A percentile compares a stretch with the other conserved stretches of the same genome.
These are phyloP conservation scores for Penicillium lagena DNA, from an alignment of 495 filamentous ascomycete genomes.

Conservation along the genomic window DNA sequence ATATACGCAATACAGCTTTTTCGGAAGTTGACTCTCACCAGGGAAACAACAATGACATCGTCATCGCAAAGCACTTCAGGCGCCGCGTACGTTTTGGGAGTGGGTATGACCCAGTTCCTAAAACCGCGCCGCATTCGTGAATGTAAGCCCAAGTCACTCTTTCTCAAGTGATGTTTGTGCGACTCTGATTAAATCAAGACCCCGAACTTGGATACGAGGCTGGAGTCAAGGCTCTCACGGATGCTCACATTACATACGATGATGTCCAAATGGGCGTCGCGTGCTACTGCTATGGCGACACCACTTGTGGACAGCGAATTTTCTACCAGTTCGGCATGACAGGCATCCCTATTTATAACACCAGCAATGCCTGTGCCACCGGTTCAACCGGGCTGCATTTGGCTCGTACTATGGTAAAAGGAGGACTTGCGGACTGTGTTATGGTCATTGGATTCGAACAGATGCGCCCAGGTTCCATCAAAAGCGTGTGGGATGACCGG, in stretches of 20 bases:
- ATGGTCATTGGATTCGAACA: constrained; percentile 97
- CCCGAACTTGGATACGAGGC: constrained; percentile 84
- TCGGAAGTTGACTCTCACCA: too few relatives aligned
- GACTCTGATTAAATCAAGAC: too few relatives aligned
- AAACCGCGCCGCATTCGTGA: constrained; percentile 84
- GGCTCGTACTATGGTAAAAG: constrained; percentile 71
- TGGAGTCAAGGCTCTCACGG: constrained; percentile 89
- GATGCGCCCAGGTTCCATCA: constrained; percentile 87
- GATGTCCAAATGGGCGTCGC: constrained; percentile 94
- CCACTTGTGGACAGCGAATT: constrained; percentile 89
- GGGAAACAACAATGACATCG: too few relatives aligned
- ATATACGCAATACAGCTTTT: too few relatives aligned
- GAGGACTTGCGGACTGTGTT: constrained; percentile 77
- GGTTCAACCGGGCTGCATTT: constrained; percentile 83
- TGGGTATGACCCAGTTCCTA: constrained; percentile 99
- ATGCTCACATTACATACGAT: constrained; percentile 93
- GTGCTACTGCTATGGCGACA: constrained; percentile 96
- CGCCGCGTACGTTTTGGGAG: constrained; percentile 83
- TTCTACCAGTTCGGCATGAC: constrained; percentile 99
- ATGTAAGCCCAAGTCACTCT: constrained; percentile 14
- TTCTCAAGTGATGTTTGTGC: too few relatives aligned
- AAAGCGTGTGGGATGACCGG: constrained; percentile 73
- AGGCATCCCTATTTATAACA: constrained; percentile 90
- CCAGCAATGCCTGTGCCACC: constrained; percentile 97
- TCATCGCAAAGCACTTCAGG: constrained; percentile 4